Percentiles rank a stretch among this genome's conserved stretches.
phyloP scores from a whole-genome alignment of 1,284 basidiomycete genomes.

The Apiotrichum porosum region DNA sequence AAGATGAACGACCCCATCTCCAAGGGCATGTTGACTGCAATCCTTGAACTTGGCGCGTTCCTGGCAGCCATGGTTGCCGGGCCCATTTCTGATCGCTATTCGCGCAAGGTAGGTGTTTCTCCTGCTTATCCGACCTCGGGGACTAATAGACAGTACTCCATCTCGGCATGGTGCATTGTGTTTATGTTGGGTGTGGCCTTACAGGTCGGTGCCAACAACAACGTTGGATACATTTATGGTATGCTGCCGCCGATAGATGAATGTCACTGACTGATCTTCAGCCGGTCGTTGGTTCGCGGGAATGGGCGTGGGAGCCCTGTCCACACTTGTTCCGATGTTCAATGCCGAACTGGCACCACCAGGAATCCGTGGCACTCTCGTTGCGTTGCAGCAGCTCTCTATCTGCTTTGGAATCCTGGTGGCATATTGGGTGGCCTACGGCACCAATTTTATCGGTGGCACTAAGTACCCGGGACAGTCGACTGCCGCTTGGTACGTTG shows the following conservation, averaged over 20 bases:
- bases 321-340: slow-evolving; percentile 53
- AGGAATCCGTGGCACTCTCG: slow-evolving; percentile 68
- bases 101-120: slow-evolving; percentile 24
- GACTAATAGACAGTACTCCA: slow-evolving; percentile 41
- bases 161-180: slow-evolving; percentile 41
- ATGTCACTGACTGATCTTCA: slow-evolving; percentile 31
- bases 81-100: slow-evolving; percentile 29
- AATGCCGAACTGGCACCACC: slow-evolving; percentile 67
- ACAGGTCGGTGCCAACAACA: slow-evolving; percentile 30
- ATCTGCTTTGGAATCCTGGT: slow-evolving; percentile 67
- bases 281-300: slow-evolving; percentile 42
- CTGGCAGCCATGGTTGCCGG: slow-evolving; percentile 29
- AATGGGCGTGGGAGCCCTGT: slow-evolving; percentile 43
- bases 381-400: slow-evolving; percentile 68
- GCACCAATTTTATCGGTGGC: slow-evolving; percentile 27
- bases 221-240: slow-evolving; percentile 1
- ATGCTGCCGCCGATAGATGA: not conserved
- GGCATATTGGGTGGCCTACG: slow-evolving; percentile 31
- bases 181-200: slow-evolving; percentile 42
- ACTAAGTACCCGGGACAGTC: slow-evolving; percentile 33
- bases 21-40: slow-evolving; percentile 27
- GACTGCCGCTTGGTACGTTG: slow-evolving; percentile 60
- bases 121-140: too few species aligned
- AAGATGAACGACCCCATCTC: not conserved
- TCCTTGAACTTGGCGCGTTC: slow-evolving; percentile 39